phyloP scores from a whole-genome alignment of 371 early-diverging fungal species.

The Apophysomyces elegans region DNA sequence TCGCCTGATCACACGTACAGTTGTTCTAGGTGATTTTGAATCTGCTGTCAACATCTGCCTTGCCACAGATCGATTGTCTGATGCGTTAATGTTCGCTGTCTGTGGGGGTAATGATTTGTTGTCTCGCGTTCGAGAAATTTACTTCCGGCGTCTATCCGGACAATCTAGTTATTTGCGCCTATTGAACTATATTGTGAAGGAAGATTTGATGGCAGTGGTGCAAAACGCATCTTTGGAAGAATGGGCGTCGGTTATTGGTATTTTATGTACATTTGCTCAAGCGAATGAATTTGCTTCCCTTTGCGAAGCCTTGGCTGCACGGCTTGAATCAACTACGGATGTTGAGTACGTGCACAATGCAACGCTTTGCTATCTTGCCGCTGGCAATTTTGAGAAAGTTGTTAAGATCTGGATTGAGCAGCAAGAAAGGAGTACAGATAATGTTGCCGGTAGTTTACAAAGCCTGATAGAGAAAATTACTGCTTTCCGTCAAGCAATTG shows the following conservation, averaged over 20 bases:
- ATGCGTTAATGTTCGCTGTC: constrained; percentile 90
- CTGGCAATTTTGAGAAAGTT: constrained; percentile 88
- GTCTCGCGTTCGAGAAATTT: constrained; percentile 79
- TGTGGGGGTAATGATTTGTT: constrained; percentile 90
- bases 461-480: constrained; percentile 88
- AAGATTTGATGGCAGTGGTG: constrained; percentile 84
- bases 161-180: constrained; percentile 79
- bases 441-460: constrained; percentile 63
- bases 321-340: constrained; percentile 60
- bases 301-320: constrained; percentile 73
- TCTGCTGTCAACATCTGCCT: constrained; percentile 89
- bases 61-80: constrained; percentile 79
- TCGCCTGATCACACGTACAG: constrained; percentile 77
- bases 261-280: constrained; percentile 91
- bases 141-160: constrained; percentile 70
- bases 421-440: constrained; percentile 29
- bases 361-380: constrained; percentile 87
- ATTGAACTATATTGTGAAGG: constrained; percentile 76
- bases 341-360: constrained; percentile 62
- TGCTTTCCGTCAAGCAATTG: constrained; percentile 88
- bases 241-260: constrained; percentile 91
- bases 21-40: constrained; percentile 91
- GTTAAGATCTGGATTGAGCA: constrained; percentile 82
- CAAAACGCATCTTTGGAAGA: constrained; percentile 76
- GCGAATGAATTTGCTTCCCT: constrained; percentile 76